phyloP scores from a whole-genome alignment of 306 rosid species.

The Alnus rubra region DNA sequence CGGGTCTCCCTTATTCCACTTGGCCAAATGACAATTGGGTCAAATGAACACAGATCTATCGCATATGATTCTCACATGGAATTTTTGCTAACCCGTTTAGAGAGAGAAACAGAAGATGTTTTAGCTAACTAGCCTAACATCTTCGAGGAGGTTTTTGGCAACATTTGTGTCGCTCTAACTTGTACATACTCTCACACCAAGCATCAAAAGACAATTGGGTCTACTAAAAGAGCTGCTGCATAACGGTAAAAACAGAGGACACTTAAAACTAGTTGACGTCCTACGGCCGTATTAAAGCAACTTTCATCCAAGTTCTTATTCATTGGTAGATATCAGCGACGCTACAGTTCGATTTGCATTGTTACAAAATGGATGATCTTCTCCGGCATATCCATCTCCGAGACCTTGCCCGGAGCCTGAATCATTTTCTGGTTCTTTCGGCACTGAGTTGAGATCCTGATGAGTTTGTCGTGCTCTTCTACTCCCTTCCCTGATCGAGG shows the following conservation, averaged over 20 bases:
- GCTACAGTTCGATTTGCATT: slow-evolving; percentile 28
- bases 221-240: neutral
- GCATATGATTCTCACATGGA: too few relatives aligned
- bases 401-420: neutral
- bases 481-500: neutral
- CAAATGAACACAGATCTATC: neutral
- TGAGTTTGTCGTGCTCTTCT: neutral
- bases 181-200: neutral
- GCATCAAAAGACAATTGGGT: neutral
- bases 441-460: neutral
- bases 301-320: neutral
- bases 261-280: neutral
- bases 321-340: slow-evolving; percentile 40
- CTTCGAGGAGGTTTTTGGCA: neutral
- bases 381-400: slow-evolving; percentile 13
- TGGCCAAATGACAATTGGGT: neutral
- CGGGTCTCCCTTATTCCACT: neutral
- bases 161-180: neutral
- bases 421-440: slow-evolving; percentile 7
- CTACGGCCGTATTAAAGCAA: neutral
- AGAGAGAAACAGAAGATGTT: too few relatives aligned
- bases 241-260: neutral
- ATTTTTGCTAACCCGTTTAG: too few relatives aligned
- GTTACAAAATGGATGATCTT: slow-evolving; percentile 52
- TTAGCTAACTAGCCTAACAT: too few relatives aligned